Conservation (phyloP, 768 basidiomycete genomes). For the Suillus ampliporus region DNA sequence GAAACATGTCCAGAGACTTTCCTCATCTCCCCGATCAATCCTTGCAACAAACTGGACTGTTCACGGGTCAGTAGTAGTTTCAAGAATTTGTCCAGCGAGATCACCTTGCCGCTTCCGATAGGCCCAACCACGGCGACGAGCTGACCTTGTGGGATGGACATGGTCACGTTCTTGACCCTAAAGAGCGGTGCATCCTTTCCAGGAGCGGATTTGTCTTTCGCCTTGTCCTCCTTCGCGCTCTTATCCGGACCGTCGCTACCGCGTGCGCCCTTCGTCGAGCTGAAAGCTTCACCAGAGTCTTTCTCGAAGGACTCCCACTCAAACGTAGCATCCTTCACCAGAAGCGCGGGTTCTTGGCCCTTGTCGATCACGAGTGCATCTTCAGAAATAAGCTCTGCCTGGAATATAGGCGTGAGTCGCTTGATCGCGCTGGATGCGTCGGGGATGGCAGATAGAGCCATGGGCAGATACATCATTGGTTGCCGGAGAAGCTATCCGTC, state of each 20-base stretch:
- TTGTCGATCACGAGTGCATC: slow-evolving; percentile 50
- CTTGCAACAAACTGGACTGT: slow-evolving; percentile 62
- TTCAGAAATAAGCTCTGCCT: slow-evolving; percentile 57
- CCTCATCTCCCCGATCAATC: slow-evolving; percentile 77
- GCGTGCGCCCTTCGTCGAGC: slow-evolving; percentile 2
- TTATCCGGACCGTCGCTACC: no score
- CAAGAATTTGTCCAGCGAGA: slow-evolving; percentile 10
- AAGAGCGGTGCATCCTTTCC: slow-evolving; percentile 39
- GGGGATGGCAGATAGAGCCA: slow-evolving; percentile 62
- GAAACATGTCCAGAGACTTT: slow-evolving; percentile 53
- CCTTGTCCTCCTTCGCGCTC: slow-evolving; percentile 15
- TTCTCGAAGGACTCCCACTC: slow-evolving; percentile 57
- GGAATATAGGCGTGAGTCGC: slow-evolving; percentile 50
- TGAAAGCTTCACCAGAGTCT: slow-evolving; percentile 9
- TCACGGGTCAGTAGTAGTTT: neutral
- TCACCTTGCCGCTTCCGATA: slow-evolving; percentile 69
- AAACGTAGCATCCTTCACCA: slow-evolving; percentile 60
- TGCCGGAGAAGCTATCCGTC: slow-evolving; percentile 62
- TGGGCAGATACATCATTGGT: slow-evolving; percentile 70
- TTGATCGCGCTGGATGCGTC: slow-evolving; percentile 68
- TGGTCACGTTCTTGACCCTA: slow-evolving; percentile 51
- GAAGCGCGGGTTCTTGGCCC: slow-evolving; percentile 52
- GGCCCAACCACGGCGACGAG: slow-evolving; percentile 69
- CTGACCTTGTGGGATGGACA: slow-evolving; percentile 60
- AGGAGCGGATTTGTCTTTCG: slow-evolving; percentile 18